Evolutionary conservation across 2,329 filamentous ascomycete genomes (phyloP), one percentile per base, ranked within the genome.

Genomic region (Aspergillus sp.): DNA sequence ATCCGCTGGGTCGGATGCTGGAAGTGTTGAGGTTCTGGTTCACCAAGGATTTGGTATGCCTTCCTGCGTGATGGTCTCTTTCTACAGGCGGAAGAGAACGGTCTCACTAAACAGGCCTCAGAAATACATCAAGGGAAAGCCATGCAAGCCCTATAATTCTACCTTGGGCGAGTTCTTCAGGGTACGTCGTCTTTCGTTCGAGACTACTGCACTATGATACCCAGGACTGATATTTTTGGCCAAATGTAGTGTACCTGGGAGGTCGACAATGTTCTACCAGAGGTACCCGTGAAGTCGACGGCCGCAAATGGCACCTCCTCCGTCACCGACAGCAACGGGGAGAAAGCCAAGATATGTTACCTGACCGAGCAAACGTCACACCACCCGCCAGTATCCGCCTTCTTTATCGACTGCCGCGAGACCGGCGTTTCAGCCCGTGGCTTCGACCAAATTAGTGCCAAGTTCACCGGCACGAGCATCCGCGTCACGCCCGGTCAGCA

Each of bases 101-200:
- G 43, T 53, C 41, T 46, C 23, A 54, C 62, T 71, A 48, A 64
- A 47, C 5, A 16, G 7, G 48, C 13, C 47, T 42, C 64, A 86
- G 82, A 99, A 99, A 83, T 99, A 97, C 67, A 90, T 95, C 71
- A 97, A 97, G 78, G 93, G 93, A 55, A 96, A 92, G 78, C 94
- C 94, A 41, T 97, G 93, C 85, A 99, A 99, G 75, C 94, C 94
- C 10, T 99, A 99, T 78, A 99, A 99, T 75, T 97, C 92, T 45
- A 92, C 91, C 32, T 76, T 99, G 47, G 94, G 94, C 59, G 94
- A 99, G 77, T 99, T 99, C 76, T 99, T 99, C 77, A 84, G 91
- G 76, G 89, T 92, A 78, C 66, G 85, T 61, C 5, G 5, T 5
- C n/a, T 25, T 20, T n/a, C 25, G 20, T 7, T 42, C 16, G 17